These are phyloP conservation scores for Fusarium protoensiforme DNA, from an alignment of 2,329 filamentous ascomycete genomes.

Conservation along the genomic window DNA sequence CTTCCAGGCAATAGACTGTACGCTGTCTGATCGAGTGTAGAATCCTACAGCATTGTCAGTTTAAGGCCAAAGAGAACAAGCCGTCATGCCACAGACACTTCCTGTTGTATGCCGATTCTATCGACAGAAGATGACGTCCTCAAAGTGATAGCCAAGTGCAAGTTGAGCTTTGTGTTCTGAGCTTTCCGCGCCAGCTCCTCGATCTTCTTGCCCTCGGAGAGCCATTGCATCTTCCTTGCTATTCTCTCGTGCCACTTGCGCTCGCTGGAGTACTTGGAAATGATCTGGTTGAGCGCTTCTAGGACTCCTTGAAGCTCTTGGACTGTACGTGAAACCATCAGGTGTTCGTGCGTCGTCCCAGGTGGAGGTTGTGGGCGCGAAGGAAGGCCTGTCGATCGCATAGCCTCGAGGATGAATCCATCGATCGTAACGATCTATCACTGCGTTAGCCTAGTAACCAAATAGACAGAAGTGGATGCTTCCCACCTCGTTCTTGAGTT, in stretches of 20 bases:
- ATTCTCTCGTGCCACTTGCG: not conserved
- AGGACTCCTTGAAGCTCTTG: not conserved
- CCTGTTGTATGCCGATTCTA: slow-evolving; percentile 1
- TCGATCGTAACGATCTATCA: slow-evolving; percentile 14
- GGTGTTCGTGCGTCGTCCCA: not conserved
- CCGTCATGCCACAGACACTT: not conserved
- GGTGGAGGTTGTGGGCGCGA: not conserved
- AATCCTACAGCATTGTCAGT: not conserved
- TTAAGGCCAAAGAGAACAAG: fast-evolving
- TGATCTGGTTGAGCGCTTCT: not conserved
- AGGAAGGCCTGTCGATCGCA: not conserved
- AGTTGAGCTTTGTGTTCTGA: not conserved
- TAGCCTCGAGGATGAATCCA: slow-evolving; percentile 7
- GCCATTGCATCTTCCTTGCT: slow-evolving; percentile 15
- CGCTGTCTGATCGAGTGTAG: not conserved
- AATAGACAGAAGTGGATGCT: fast-evolving
- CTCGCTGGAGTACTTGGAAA: not conserved
- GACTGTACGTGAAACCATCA: not conserved
- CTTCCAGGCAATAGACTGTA: not conserved
- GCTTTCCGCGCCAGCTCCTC: slow-evolving; percentile 16
- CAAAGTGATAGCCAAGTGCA: slow-evolving; percentile 1
- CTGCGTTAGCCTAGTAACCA: not conserved
- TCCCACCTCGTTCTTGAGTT: not conserved
- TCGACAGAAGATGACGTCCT: slow-evolving; percentile 2
- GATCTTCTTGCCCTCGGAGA: slow-evolving; percentile 1